phyloP scores from a whole-genome alignment of 148 eudicot genomes.

The Spergularia bocconei region DNA sequence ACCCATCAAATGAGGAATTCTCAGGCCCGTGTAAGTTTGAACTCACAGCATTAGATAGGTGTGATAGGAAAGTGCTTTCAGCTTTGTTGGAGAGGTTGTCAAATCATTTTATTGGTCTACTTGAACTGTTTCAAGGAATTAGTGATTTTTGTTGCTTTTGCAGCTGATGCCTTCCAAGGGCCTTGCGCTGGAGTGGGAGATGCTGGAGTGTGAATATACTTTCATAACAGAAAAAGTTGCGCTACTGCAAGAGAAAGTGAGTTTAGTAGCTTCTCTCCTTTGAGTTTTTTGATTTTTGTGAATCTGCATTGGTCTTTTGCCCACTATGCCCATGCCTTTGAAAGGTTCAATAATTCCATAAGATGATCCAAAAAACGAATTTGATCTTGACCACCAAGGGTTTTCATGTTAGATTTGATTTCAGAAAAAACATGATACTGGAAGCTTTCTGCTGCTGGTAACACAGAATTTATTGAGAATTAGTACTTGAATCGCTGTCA shows the following conservation, averaged over 20 bases:
- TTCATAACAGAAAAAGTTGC: constrained; percentile 65
- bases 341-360: neutral
- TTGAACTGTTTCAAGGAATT: neutral
- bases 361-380: neutral
- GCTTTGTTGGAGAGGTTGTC: neutral
- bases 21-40: constrained; percentile 51
- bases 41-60: neutral
- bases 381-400: neutral
- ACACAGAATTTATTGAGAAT: neutral
- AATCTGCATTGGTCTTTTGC: neutral
- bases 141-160: constrained; percentile 14
- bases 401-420: neutral
- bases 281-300: neutral
- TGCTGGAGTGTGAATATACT: constrained; percentile 69
- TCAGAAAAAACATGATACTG: neutral
- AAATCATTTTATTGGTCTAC: neutral
- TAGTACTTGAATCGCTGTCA: neutral
- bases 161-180: constrained; percentile 62
- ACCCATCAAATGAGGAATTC: constrained; percentile 39
- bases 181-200: constrained; percentile 66
- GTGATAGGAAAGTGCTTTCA: neutral
- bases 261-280: neutral
- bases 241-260: constrained; percentile 66
- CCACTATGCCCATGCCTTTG: neutral
- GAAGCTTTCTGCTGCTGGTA: neutral